Evolutionary conservation across 768 basidiomycete species (phyloP), one percentile per base, ranked within the genome.

Genomic region (Macrocybe gigantea): DNA sequence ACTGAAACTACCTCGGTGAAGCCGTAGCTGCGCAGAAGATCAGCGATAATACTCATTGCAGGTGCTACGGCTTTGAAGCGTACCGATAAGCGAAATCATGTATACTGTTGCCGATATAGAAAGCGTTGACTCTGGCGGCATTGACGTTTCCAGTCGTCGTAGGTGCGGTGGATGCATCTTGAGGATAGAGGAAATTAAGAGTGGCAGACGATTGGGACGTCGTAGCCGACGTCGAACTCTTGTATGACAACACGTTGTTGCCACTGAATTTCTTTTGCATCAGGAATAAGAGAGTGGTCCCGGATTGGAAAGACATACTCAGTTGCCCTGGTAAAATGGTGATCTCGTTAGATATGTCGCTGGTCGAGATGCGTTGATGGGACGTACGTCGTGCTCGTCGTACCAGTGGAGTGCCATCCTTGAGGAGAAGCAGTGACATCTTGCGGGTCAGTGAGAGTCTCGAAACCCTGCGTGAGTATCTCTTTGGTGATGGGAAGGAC

Each of bases 71-170:
- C 30, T 32, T 42, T 11, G 31, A 33, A 11, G 74, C 75, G 48
- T 72, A 69, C 49, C 64, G 59, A 59, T 78, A 73, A 14, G 59
- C 50, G 39, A 64, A 48, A 56, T 83, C 80, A 60, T 84, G 80
- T 51, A 79, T 66, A 44, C 69, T 67, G 68, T 84, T 85, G 58
- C 74, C 73, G 37, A 82, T 60, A 62, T 79, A 84, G 66, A 83
- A 83, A 12, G 67, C 67, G 52, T 77, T 77, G 6, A 73, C 72
- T 14, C 73, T 65, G 1, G 79, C 79, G 31, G 79, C 73, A 45
- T 78, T 69, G 41, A 76, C 50, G 60, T 80, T 78, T 44, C 46
- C 69, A 3, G 53, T 45, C 48, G 59, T 64, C 38, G 62, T 74
- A 29, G 70, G 80, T 3, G 62, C 61, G 5, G 49, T 44, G 10